Evolutionary conservation across 306 rosid genomes (phyloP).

Genomic region (Rosa chinensis): DNA sequence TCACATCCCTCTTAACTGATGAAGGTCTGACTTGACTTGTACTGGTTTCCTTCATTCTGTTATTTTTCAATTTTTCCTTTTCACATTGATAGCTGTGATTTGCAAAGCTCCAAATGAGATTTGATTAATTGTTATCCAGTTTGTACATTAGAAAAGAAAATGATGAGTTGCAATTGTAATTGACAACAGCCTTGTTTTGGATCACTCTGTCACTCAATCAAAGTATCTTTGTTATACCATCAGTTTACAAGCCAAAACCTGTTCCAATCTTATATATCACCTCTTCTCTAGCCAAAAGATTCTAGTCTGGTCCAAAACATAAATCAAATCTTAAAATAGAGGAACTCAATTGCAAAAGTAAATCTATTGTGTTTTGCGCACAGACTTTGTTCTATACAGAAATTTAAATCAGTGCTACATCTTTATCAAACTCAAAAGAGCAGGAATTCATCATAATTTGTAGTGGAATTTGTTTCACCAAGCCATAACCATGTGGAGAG

Average conservation of each 20-base stretch:
- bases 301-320: not conserved
- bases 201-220: not conserved
- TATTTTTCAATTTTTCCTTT: slow-evolving; percentile 3
- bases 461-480: not conserved
- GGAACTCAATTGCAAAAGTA: not conserved
- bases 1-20: slow-evolving; percentile 7
- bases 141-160: slow-evolving; percentile 2
- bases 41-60: slow-evolving; percentile 1
- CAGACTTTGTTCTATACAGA: not conserved
- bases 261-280: not conserved
- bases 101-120: slow-evolving; percentile 13
- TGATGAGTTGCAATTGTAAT: slow-evolving; percentile 9
- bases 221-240: not conserved
- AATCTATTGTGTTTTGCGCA: not conserved
- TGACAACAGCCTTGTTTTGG: slow-evolving; percentile 1
- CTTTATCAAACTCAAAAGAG: not conserved
- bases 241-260: slow-evolving; percentile 9
- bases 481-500: slow-evolving; percentile 27
- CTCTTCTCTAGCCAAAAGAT: slow-evolving; percentile 9
- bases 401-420: not conserved
- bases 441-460: not conserved
- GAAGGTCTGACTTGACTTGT: slow-evolving; percentile 6
- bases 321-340: not conserved
- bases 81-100: slow-evolving; percentile 12
- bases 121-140: slow-evolving; percentile 13